Evolutionary conservation across 2,329 filamentous ascomycete genomes (phyloP).

Genomic region (Nemania bipapillata): DNA sequence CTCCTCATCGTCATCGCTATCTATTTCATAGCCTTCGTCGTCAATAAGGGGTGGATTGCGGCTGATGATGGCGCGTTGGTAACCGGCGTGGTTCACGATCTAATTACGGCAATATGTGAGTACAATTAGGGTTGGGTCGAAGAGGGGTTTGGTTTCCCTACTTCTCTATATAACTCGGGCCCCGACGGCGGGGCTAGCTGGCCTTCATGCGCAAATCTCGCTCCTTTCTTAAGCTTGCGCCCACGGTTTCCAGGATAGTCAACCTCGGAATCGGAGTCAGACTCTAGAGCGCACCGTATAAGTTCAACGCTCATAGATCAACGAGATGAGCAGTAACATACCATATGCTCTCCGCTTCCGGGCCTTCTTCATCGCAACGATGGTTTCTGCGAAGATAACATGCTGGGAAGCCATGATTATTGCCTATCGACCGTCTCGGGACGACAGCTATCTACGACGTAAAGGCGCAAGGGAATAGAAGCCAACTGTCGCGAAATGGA

Average conservation of each 20-base stretch:
- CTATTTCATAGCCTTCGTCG: slow-evolving; percentile 80
- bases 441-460: slow-evolving; percentile 2
- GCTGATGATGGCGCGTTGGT: slow-evolving; percentile 76
- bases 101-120: slow-evolving; percentile 52
- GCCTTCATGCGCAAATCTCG: slow-evolving; percentile 76
- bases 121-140: not conserved
- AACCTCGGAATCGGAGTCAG: slow-evolving; percentile 79
- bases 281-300: slow-evolving; percentile 64
- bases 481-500: not conserved
- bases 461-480: not conserved
- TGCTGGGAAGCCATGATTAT: slow-evolving; percentile 62
- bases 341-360: slow-evolving; percentile 72
- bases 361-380: slow-evolving; percentile 74
- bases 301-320: slow-evolving; percentile 36
- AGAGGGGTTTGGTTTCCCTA: slow-evolving; percentile 55
- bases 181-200: slow-evolving; percentile 74
- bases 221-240: slow-evolving; percentile 80
- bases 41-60: slow-evolving; percentile 78
- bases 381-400: slow-evolving; percentile 72
- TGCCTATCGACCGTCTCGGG: slow-evolving; percentile 18
- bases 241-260: slow-evolving; percentile 77
- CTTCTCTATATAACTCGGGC: slow-evolving; percentile 77
- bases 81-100: slow-evolving; percentile 78
- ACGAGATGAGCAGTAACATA: slow-evolving; percentile 50
- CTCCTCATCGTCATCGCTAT: slow-evolving; percentile 76